These are phyloP conservation scores for Nicotiana tomentosiformis DNA, from an alignment of 257 asterid genomes.

Conservation along the genomic window DNA sequence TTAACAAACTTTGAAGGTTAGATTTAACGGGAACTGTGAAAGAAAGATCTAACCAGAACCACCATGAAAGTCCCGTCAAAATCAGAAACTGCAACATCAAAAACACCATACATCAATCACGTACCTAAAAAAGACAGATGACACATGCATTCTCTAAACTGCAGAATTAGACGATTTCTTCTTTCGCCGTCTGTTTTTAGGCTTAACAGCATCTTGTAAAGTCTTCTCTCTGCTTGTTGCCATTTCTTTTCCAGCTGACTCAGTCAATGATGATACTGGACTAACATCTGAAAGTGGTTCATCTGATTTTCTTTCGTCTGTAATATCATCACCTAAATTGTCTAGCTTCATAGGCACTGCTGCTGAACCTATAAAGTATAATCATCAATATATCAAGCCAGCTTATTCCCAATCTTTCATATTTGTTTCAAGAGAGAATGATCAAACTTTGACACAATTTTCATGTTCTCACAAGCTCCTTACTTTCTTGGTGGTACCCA, in stretches of 20 bases:
- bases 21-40: too few species aligned
- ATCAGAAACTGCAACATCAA: too few species aligned
- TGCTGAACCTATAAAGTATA: constrained; percentile 29
- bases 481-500: background rate
- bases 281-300: constrained; percentile 19
- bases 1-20: too few species aligned
- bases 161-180: constrained; percentile 31
- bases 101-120: background rate
- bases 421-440: background rate
- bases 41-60: too few species aligned
- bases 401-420: background rate
- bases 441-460: background rate
- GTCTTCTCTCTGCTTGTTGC: constrained; percentile 36
- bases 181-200: constrained; percentile 70
- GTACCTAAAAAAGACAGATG: constrained; percentile 5
- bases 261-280: constrained; percentile 28
- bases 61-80: too few species aligned
- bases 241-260: constrained; percentile 21
- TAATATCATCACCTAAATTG: constrained; percentile 18
- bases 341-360: constrained; percentile 32
- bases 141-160: constrained; percentile 26
- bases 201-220: constrained; percentile 79
- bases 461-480: background rate
- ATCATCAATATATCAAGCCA: background rate
- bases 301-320: constrained; percentile 15